These are phyloP conservation scores for Adansonia digitata DNA, from an alignment of 345 rosid species.

Conservation along the genomic window DNA sequence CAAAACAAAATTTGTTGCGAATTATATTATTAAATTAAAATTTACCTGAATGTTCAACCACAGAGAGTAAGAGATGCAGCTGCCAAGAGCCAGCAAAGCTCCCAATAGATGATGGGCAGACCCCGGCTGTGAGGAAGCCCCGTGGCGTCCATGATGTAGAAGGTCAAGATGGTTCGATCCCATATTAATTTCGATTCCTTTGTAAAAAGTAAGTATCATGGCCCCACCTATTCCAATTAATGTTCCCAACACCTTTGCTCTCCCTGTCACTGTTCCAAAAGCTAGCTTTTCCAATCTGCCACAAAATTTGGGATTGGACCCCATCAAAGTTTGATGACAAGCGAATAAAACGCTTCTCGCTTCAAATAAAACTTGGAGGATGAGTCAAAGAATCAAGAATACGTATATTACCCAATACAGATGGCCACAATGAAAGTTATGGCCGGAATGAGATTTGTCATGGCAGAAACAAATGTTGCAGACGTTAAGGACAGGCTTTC, in stretches of 20 bases:
- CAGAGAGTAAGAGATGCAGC: conserved; percentile 25
- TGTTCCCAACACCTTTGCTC: conserved; percentile 52
- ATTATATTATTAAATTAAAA: neutral
- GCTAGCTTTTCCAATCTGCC: conserved; percentile 43
- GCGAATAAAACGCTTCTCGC: neutral
- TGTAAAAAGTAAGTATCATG: conserved; percentile 54
- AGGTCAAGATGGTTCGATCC: conserved; percentile 26
- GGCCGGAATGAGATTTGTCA: conserved; percentile 42
- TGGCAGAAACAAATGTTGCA: conserved; percentile 49
- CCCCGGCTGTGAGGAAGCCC: conserved; percentile 7
- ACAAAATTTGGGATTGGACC: neutral
- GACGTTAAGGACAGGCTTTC: conserved; percentile 48
- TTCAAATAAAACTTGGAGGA: neutral
- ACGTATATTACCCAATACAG: conserved; percentile 18
- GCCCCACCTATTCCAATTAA: conserved; percentile 48
- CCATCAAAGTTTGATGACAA: neutral
- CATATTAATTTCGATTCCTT: conserved; percentile 33
- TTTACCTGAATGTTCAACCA: conserved; percentile 35
- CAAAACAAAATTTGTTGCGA: neutral
- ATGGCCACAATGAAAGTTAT: conserved; percentile 36
- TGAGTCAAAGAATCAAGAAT: neutral
- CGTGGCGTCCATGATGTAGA: conserved; percentile 6
- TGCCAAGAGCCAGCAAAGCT: conserved; percentile 24
- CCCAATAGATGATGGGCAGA: conserved; percentile 21
- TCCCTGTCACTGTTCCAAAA: conserved; percentile 30